Evolutionary conservation across 129 eudicot species (phyloP).

Genomic region (Flaveria sonorensis): DNA sequence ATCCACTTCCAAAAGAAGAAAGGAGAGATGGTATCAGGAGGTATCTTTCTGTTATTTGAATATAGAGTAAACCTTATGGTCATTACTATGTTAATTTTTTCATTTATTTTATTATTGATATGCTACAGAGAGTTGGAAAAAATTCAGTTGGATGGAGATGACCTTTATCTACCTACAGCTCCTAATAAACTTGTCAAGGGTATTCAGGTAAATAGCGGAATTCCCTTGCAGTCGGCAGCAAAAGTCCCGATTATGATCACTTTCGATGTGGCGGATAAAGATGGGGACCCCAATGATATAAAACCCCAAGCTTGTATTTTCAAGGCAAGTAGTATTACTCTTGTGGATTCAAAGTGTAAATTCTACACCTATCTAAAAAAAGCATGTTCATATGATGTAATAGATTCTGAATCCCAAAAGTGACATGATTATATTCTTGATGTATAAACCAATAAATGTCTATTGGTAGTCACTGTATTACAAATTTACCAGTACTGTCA

Average conservation of each 20-base stretch:
- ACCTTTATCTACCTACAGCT: conserved; percentile 95
- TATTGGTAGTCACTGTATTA: not conserved
- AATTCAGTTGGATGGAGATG: conserved; percentile 83
- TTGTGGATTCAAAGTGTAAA: not conserved
- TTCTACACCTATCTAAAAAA: not conserved
- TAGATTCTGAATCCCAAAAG: not conserved
- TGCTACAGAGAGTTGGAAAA: conserved; percentile 82
- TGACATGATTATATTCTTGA: not conserved
- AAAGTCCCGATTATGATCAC: conserved; percentile 99
- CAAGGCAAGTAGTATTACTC: conserved; percentile 50
- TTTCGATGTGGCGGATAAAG: conserved; percentile 82
- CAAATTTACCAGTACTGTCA: not conserved
- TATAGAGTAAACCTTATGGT: conserved; percentile 1
- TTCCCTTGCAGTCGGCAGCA: conserved; percentile 97
- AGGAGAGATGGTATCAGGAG: conserved; percentile 90
- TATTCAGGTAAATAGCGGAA: conserved; percentile 92
- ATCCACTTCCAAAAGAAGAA: conserved; percentile 95
- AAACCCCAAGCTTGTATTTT: conserved; percentile 98
- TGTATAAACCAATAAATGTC: not conserved
- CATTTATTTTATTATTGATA: conserved; percentile 13
- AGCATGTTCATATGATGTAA: not conserved
- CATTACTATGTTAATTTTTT: not conserved
- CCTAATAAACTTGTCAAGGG: conserved; percentile 89
- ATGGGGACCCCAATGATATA: conserved; percentile 68
- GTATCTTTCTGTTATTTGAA: conserved; percentile 38